phyloP scores from a whole-genome alignment of 2,329 filamentous ascomycete genomes.

The Gliomastix tumulicola region DNA sequence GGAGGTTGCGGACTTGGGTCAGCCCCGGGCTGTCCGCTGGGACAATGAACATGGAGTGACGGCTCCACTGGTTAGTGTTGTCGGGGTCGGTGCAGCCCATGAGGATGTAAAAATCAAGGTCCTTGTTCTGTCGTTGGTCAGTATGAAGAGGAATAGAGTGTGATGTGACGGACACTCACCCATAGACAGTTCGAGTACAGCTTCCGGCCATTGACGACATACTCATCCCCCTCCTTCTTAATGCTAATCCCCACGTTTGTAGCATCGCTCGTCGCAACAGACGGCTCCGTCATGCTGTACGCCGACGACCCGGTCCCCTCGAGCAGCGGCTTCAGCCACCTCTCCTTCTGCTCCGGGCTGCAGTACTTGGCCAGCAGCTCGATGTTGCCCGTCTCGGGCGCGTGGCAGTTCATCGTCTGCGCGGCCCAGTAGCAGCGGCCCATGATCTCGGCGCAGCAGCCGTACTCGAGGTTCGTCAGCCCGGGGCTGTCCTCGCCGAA shows the following conservation, averaged over 20 bases:
- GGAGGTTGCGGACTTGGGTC: conserved; percentile 79
- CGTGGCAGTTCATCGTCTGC: conserved; percentile 77
- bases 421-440: conserved; percentile 73
- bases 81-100: conserved; percentile 79
- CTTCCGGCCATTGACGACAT: conserved; percentile 86
- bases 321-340: conserved; percentile 72
- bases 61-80: conserved; percentile 68
- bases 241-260: conserved; percentile 81
- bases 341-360: conserved; percentile 68
- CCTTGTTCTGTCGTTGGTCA: conserved; percentile 62
- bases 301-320: conserved; percentile 76
- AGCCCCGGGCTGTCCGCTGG: conserved; percentile 70
- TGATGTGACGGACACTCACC: too few relatives aligned
- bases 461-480: conserved; percentile 87
- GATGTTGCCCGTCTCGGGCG: conserved; percentile 87
- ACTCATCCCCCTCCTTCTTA: conserved; percentile 69
- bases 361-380: conserved; percentile 83
- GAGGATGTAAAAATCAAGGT: conserved; percentile 83
- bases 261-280: conserved; percentile 76
- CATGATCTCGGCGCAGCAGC: conserved; percentile 85
- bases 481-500: conserved; percentile 91
- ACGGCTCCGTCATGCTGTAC: conserved; percentile 84
- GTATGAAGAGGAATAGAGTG: too few relatives aligned
- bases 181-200: conserved; percentile 90
- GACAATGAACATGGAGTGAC: conserved; percentile 85